Conservation (phyloP, 306 rosid genomes). For the Prunus mume region DNA sequence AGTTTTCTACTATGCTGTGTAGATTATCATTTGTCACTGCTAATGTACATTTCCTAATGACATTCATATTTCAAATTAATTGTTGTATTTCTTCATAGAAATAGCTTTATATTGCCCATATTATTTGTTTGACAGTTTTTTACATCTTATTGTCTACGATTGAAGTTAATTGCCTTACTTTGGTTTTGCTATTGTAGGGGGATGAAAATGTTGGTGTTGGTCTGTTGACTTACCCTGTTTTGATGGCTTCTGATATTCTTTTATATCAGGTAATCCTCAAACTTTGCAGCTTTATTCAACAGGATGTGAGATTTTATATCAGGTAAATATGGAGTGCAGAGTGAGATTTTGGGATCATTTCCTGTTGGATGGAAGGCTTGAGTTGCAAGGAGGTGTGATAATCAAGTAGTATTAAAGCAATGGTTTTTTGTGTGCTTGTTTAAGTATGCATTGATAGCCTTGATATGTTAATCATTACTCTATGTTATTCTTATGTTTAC, state of each 20-base stretch:
- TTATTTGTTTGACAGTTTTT: neutral
- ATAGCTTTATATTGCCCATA: slow-evolving; percentile 5
- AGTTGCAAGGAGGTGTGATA: neutral
- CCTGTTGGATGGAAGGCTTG: neutral
- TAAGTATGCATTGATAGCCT: slow-evolving; percentile 15
- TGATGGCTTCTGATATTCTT: slow-evolving; percentile 99
- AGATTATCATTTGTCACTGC: neutral
- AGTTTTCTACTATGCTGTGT: neutral
- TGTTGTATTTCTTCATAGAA: neutral
- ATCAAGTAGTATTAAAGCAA: slow-evolving; percentile 10
- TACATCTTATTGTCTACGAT: slow-evolving; percentile 10
- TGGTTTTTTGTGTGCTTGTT: slow-evolving; percentile 10
- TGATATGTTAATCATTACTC: slow-evolving; percentile 12
- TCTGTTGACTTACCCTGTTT: slow-evolving; percentile 95
- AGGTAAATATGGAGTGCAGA: neutral
- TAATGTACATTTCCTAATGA: neutral
- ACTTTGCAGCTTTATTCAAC: slow-evolving; percentile 9
- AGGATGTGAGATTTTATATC: slow-evolving; percentile 1
- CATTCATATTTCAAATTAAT: neutral
- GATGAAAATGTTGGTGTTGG: slow-evolving; percentile 96
- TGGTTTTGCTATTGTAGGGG: slow-evolving; percentile 58
- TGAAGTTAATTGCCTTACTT: slow-evolving; percentile 24
- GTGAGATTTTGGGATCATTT: neutral
- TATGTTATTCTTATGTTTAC: slow-evolving; percentile 38
- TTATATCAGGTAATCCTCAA: slow-evolving; percentile 73